Evolutionary conservation across 2,329 filamentous ascomycete genomes (phyloP).

Genomic region (Hypoxylon sp.): DNA sequence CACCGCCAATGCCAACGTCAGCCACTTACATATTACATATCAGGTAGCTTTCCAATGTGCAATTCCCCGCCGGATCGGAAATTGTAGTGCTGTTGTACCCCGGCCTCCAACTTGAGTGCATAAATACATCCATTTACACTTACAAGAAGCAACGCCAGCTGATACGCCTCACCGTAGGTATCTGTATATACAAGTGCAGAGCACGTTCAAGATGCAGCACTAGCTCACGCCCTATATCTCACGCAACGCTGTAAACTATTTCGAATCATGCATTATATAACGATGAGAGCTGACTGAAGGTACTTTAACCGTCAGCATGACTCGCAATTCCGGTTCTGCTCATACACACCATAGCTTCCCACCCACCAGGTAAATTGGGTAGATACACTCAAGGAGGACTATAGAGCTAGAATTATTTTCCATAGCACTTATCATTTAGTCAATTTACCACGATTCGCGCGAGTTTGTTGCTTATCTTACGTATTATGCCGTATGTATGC

Average conservation of each 20-base stretch:
- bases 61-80: conserved; percentile 25
- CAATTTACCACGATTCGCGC: conserved; percentile 24
- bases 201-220: background rate
- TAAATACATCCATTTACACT: conserved; percentile 19
- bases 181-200: background rate
- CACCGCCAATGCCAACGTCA: conserved; percentile 21
- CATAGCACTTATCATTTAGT: background rate
- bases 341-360: conserved; percentile 10
- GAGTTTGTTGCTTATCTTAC: conserved; percentile 8
- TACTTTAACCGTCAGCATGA: conserved; percentile 6
- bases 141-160: conserved; percentile 4
- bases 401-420: conserved; percentile 1
- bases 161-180: conserved; percentile 8
- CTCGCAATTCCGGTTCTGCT: conserved; percentile 5
- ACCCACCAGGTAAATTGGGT: conserved; percentile 5
- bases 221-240: background rate
- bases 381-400: background rate
- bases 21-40: conserved; percentile 10
- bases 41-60: conserved; percentile 9
- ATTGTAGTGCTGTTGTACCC: conserved; percentile 13
- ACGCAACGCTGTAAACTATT: background rate
- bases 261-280: conserved; percentile 24
- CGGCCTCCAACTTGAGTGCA: conserved; percentile 21
- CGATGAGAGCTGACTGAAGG: conserved; percentile 10
- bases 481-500: conserved; percentile 19